phyloP scores from a whole-genome alignment of 1,284 basidiomycete genomes.

The Ganoderma sp. region DNA sequence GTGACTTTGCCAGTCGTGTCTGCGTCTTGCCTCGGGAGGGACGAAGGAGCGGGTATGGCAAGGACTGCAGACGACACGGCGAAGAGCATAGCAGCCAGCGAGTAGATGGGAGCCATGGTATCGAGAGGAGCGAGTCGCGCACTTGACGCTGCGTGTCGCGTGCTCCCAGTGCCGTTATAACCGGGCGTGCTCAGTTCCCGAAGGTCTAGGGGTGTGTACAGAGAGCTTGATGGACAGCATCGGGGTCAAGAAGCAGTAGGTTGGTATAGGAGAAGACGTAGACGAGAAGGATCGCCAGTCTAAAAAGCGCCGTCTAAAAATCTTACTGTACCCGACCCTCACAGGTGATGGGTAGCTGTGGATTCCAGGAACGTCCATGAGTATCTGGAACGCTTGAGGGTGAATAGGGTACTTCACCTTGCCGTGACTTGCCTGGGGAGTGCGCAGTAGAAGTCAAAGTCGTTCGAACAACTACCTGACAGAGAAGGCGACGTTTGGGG shows the following conservation, averaged over 20 bases:
- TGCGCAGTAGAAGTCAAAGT: background rate
- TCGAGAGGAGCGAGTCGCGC: background rate
- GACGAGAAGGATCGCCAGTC: background rate
- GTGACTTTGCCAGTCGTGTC: conserved; percentile 31
- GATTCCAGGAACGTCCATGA: background rate
- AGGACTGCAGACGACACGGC: background rate
- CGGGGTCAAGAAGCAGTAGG: background rate
- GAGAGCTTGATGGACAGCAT: conserved; percentile 2
- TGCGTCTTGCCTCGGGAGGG: background rate
- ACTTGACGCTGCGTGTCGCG: background rate
- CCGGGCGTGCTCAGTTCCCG: background rate
- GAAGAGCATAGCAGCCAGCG: background rate
- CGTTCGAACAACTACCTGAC: background rate
- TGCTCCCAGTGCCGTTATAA: background rate
- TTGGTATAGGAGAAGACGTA: background rate
- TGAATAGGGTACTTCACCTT: background rate
- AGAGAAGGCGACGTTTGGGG: background rate
- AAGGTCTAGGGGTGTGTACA: background rate
- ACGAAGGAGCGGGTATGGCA: conserved; percentile 25
- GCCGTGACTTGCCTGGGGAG: background rate
- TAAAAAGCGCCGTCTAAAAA: background rate
- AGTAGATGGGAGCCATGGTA: background rate
- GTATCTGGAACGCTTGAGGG: background rate
- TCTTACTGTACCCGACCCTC: background rate
- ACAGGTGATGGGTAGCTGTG: conserved; percentile 3